phyloP scores from a whole-genome alignment of 768 basidiomycete species.

The Phaffia tasmanica region DNA sequence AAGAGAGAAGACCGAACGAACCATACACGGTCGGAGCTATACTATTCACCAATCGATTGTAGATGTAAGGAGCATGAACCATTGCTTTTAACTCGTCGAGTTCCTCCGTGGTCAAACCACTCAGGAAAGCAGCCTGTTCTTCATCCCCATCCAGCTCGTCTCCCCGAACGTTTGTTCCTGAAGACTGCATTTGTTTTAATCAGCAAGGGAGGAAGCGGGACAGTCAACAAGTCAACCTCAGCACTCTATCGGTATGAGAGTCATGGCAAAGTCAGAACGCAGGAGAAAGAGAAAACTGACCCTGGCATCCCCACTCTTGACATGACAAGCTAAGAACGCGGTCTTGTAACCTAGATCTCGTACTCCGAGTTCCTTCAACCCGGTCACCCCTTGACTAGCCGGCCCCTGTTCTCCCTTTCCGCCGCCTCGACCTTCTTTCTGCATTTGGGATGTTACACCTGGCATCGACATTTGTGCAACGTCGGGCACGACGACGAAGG shows the following conservation, averaged over 20 bases:
- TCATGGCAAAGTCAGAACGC: not conserved
- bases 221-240: not conserved
- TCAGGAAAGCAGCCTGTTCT: slow-evolving; percentile 62
- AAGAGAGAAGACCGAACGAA: slow-evolving; percentile 24
- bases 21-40: slow-evolving; percentile 96
- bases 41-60: slow-evolving; percentile 79
- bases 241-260: too few relatives aligned
- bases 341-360: slow-evolving; percentile 96
- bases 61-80: slow-evolving; percentile 91
- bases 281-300: slow-evolving; percentile 45
- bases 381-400: slow-evolving; percentile 63
- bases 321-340: slow-evolving; percentile 97
- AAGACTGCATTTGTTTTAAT: slow-evolving; percentile 30
- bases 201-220: not conserved
- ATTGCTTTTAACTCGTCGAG: slow-evolving; percentile 88
- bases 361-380: slow-evolving; percentile 86
- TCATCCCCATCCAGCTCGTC: slow-evolving; percentile 68
- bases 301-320: slow-evolving; percentile 74
- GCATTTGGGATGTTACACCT: slow-evolving; percentile 85
- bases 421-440: slow-evolving; percentile 65
- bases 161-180: slow-evolving; percentile 70
- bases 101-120: slow-evolving; percentile 82
- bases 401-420: slow-evolving; percentile 49
- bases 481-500: slow-evolving; percentile 97
- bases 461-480: slow-evolving; percentile 90